These are phyloP conservation scores for Ceraceosorus bombacis DNA, from an alignment of 1,284 basidiomycete genomes.

Conservation along the genomic window DNA sequence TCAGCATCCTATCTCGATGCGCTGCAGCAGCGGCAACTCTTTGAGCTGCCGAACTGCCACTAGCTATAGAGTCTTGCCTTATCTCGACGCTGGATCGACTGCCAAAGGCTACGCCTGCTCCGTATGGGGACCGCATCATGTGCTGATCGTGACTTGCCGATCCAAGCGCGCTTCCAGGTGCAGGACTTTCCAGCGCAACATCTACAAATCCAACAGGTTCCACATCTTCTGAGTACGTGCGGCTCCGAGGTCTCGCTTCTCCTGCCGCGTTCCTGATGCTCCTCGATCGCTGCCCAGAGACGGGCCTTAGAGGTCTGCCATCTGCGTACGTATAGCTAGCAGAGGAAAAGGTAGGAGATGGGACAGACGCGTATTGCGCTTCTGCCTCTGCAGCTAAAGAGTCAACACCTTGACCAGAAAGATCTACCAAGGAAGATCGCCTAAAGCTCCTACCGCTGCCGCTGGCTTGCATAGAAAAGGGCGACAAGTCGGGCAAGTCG, in stretches of 20 bases:
- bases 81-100: conserved; percentile 12
- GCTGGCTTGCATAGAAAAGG: too few species aligned
- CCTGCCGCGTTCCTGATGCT: background rate
- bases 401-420: too few species aligned
- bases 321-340: background rate
- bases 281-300: background rate
- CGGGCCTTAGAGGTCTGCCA: background rate
- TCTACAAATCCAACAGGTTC: conserved; percentile 13
- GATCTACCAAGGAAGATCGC: too few species aligned
- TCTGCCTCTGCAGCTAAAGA: too few species aligned
- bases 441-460: too few species aligned
- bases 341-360: too few species aligned
- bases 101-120: conserved; percentile 1
- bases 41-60: background rate
- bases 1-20: background rate
- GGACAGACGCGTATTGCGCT: too few species aligned
- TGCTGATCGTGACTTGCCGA: too few species aligned
- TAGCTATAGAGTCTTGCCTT: conserved; percentile 11
- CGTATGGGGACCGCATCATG: conserved; percentile 5
- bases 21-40: background rate
- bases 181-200: conserved; percentile 2
- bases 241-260: conserved; percentile 2
- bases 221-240: conserved; percentile 5
- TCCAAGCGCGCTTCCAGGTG: background rate
- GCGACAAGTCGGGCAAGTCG: background rate